Evolutionary conservation across 108 stramenopile species (phyloP).

Genomic region (Cyclotella distinguenda): DNA sequence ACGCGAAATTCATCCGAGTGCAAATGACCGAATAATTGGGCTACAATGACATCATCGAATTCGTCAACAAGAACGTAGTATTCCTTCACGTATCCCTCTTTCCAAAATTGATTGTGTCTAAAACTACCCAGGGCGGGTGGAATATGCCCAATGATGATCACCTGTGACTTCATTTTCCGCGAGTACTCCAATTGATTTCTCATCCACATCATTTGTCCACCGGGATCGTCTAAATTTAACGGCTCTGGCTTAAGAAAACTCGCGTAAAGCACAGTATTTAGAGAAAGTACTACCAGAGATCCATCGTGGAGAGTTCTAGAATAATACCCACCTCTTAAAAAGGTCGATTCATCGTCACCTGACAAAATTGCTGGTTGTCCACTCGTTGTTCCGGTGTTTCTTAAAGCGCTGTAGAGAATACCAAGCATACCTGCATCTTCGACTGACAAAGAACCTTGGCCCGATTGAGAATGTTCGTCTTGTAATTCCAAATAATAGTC

Average conservation of each 20-base stretch:
- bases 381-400: constrained; percentile 3
- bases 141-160: constrained; percentile 63
- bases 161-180: constrained; percentile 8
- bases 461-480: constrained; percentile 8
- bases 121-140: constrained; percentile 64
- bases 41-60: constrained; percentile 40
- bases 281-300: constrained; percentile 45
- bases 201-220: constrained; percentile 67
- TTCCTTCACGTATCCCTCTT: constrained; percentile 41
- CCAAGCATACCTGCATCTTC: constrained; percentile 35
- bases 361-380: constrained; percentile 35
- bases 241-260: constrained; percentile 41
- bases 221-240: constrained; percentile 52
- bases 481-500: constrained; percentile 64
- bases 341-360: constrained; percentile 37
- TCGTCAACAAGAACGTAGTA: constrained; percentile 49
- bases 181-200: constrained; percentile 38
- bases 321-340: constrained; percentile 63
- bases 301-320: constrained; percentile 43
- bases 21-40: constrained; percentile 72
- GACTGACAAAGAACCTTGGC: constrained; percentile 5
- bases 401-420: constrained; percentile 26
- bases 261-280: constrained; percentile 70
- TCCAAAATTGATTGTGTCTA: constrained; percentile 63
- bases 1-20: constrained; percentile 78